Evolutionary conservation across 176 grass and related monocot genomes (phyloP), one percentile per base, ranked within the genome.

Genomic region (Aegilops sharonensis): DNA sequence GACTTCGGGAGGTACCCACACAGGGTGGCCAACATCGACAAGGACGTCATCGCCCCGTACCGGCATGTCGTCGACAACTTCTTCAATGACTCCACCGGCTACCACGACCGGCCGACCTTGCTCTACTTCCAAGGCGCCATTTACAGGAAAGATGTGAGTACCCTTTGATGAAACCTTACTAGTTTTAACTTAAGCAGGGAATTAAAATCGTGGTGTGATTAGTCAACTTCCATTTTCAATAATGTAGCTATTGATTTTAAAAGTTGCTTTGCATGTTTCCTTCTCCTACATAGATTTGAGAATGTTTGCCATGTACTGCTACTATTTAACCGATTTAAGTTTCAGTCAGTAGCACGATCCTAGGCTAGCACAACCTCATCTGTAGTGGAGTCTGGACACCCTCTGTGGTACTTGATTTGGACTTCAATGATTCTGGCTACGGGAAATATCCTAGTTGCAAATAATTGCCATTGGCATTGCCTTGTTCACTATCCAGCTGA

Each of bases 91-190:
- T 88, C 97, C 40, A 72, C 92, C 74, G 87, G 87, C 5, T 98
- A 92, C 88, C 77, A 92, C 64, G 56, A 89, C 63, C 94, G 97
- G 0, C 92, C 88, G 8, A 98, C 92, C 23, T 79, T 94, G 72
- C 84, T 96, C 84, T 98, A 94, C 69, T 98, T 98, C 82, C 92
- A 91, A 78, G 97, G 97, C 14, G 92, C 97, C 79, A 98, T 98
- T 75, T 98, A 98, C 86, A 91, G 96, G 84, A 98, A 98, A 80
- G 96, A 98, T 86, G 96, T 98, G 88, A 94, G 84, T 30, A 21
- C 61, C 50, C 64, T 90, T 77, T 75, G 17, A 21, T 32, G 18
- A 75, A 5, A 74, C 31, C 29, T 24, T 52, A n/a, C 27, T 77
- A 35, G 63, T 45, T 64, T 64, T 85, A 31, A 37, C 57, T 30